Percentiles rank a stretch among this genome's conserved stretches.
Evolutionary conservation across 306 rosid genomes (phyloP).

Genomic region (Prunus dulcis): DNA sequence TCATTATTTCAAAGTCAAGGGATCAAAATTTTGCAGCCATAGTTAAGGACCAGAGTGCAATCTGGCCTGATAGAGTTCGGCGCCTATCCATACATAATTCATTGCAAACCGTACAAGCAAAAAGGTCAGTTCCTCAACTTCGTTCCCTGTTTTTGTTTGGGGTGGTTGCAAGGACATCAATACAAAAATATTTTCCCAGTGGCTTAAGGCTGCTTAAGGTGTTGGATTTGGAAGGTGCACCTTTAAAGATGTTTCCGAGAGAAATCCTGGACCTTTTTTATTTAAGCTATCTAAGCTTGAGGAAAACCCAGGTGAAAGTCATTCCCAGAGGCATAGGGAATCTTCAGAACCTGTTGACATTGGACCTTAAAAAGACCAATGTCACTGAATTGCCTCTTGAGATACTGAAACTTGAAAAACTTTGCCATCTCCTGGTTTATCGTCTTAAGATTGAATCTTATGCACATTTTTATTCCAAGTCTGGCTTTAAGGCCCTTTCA

Average conservation of each 20-base stretch:
- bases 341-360: slow-evolving; percentile 30
- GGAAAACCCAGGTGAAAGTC: slow-evolving; percentile 26
- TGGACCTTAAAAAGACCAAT: slow-evolving; percentile 37
- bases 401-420: slow-evolving; percentile 32
- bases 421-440: slow-evolving; percentile 38
- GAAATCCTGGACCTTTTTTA: slow-evolving; percentile 15
- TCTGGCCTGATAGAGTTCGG: slow-evolving; percentile 49
- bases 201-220: slow-evolving; percentile 32
- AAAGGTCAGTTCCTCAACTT: slow-evolving; percentile 50
- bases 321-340: slow-evolving; percentile 34
- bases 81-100: slow-evolving; percentile 48
- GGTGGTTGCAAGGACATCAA: slow-evolving; percentile 17
- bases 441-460: slow-evolving; percentile 15
- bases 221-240: slow-evolving; percentile 27
- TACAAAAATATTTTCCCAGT: background rate
- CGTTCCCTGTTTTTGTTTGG: slow-evolving; percentile 58
- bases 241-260: slow-evolving; percentile 19
- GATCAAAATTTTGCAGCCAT: slow-evolving; percentile 51
- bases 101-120: slow-evolving; percentile 30
- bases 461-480: slow-evolving; percentile 12
- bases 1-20: slow-evolving; percentile 50
- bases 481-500: slow-evolving; percentile 26
- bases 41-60: slow-evolving; percentile 31
- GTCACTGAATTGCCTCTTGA: slow-evolving; percentile 36
- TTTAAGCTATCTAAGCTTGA: slow-evolving; percentile 37